These are phyloP conservation scores for Tylopilus intermedius DNA, from an alignment of 768 basidiomycete genomes.

Conservation along the genomic window DNA sequence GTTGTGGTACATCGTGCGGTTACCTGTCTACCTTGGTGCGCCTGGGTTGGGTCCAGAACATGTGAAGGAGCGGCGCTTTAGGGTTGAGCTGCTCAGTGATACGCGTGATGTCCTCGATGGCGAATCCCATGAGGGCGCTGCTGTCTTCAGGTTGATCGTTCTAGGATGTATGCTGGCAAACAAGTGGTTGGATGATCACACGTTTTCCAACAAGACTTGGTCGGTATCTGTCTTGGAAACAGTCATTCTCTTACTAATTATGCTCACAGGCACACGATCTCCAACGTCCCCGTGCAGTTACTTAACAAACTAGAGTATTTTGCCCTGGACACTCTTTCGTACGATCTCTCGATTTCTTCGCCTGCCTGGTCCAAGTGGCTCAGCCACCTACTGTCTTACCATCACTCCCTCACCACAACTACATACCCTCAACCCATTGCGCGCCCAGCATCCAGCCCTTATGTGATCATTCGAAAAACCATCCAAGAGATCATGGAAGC, in stretches of 20 bases:
- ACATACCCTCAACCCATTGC: constrained; percentile 70
- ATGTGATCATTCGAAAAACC: constrained; percentile 60
- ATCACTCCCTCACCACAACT: constrained; percentile 56
- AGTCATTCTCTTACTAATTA: constrained; percentile 1
- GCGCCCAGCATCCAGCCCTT: constrained; percentile 68
- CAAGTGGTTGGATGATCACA: constrained; percentile 86
- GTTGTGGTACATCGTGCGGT: constrained; percentile 75
- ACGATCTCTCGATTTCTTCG: constrained; percentile 65
- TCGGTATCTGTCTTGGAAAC: constrained; percentile 30
- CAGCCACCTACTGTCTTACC: constrained; percentile 57
- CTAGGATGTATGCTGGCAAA: constrained; percentile 83
- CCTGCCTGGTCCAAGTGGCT: constrained; percentile 72
- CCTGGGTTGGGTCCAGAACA: constrained; percentile 47
- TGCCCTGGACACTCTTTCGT: constrained; percentile 63
- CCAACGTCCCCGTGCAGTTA: constrained; percentile 63
- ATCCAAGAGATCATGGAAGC: constrained; percentile 67
- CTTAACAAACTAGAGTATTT: constrained; percentile 70
- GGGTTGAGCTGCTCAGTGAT: constrained; percentile 58
- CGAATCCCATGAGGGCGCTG: constrained; percentile 50
- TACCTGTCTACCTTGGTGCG: constrained; percentile 65
- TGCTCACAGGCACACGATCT: constrained; percentile 67
- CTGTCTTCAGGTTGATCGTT: constrained; percentile 69
- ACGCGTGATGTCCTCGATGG: constrained; percentile 36
- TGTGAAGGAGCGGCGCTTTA: constrained; percentile 58
- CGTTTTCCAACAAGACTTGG: constrained; percentile 89